Evolutionary conservation across 441 rosid genomes (phyloP), one percentile per base, ranked within the genome.

Genomic region (Brassica hybrid): DNA sequence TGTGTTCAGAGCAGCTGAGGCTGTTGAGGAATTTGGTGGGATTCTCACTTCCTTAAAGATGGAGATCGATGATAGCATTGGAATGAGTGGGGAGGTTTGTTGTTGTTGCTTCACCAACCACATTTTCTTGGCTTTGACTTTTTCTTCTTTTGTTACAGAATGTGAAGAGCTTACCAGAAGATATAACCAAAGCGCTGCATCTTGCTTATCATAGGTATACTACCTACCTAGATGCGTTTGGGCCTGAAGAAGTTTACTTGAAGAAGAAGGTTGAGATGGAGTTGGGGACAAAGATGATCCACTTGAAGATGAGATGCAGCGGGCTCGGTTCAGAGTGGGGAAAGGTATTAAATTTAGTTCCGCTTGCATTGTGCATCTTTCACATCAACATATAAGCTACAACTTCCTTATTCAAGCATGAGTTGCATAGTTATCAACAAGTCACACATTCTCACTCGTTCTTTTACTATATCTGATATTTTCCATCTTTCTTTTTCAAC

Each of bases 261-360:
- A 81, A 83, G 80, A 95, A 95, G 90, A 95, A 95, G 83, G 95
- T 93, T 27, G 99, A 91, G 93, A 88, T 74, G 23, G 97, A 95
- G 79, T 83, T 95, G 87, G 99, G 98, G 34, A 86, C 98, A 41
- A 93, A 87, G 86, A 90, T 95, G 98, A 95, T 95, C 76, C 88
- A 86, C 91, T 80, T 95, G 82, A 95, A 95, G 94, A 95, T 93
- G 98, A 90, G 99, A 83, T 90, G 94, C 78, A 79, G 93, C 14
- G 94, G 94, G 67, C 96, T 93, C 72, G 92, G 84, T 76, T 78
- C 97, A 5, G 91, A 89, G 76, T 95, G 99, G 99, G 96, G 97
- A 76, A 91, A 95, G 96, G 98, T 95, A 87, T 4, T 30, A 30
- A 30, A 30, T 30, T 30, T 30, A 30, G 34, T 30, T 30, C 34